A percentile compares a stretch with the other conserved stretches of the same genome.
phyloP scores from a whole-genome alignment of 1,284 basidiomycete genomes.

The Agaricales sp. region DNA sequence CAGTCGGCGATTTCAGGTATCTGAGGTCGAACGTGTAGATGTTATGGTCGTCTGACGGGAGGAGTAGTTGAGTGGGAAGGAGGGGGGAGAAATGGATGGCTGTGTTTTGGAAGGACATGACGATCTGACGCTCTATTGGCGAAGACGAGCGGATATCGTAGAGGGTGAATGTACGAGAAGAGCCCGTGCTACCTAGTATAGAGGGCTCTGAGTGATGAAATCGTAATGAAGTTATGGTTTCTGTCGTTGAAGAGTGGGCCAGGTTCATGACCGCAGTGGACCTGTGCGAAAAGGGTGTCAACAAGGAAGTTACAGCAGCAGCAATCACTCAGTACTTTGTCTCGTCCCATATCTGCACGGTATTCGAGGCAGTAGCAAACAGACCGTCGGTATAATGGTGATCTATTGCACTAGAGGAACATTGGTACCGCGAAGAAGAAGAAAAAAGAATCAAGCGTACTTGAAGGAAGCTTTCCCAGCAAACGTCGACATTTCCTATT shows the following conservation, averaged over 20 bases:
- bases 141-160: conserved; percentile 82
- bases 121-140: conserved; percentile 1
- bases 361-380: conserved; percentile 91
- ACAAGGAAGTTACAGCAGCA: neutral
- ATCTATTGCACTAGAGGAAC: conserved; percentile 68
- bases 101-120: conserved; percentile 70
- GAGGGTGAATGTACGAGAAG: conserved; percentile 89
- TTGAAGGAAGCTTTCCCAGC: conserved; percentile 84
- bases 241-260: conserved; percentile 74
- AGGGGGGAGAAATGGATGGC: conserved; percentile 32
- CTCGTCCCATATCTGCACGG: conserved; percentile 97
- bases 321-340: conserved; percentile 47
- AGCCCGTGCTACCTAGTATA: conserved; percentile 88
- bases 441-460: conserved; percentile 25
- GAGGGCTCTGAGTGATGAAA: conserved; percentile 95
- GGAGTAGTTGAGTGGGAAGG: conserved; percentile 83
- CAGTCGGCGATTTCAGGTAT: conserved; percentile 72
- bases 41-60: conserved; percentile 97
- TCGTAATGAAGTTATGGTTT: conserved; percentile 79
- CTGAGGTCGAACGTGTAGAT: conserved; percentile 98
- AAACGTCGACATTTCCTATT: conserved; percentile 64
- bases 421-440: conserved; percentile 7
- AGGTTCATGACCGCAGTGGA: conserved; percentile 68
- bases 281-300: neutral
- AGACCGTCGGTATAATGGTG: conserved; percentile 83